These are phyloP conservation scores for Whalleya microplaca DNA, from an alignment of 2,329 filamentous ascomycete species.

Conservation along the genomic window DNA sequence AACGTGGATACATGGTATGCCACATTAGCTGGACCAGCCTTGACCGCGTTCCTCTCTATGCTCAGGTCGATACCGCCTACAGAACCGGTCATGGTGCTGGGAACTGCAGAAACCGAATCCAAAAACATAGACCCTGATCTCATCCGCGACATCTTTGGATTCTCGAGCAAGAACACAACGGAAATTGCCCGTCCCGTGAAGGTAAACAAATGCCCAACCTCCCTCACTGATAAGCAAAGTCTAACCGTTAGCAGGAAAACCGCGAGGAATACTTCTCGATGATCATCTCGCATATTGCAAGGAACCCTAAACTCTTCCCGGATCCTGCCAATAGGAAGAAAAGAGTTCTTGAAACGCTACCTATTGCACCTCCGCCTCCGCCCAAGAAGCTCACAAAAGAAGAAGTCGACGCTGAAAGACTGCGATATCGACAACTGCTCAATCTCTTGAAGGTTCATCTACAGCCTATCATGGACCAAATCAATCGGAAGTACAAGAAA, in stretches of 20 bases:
- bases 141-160: conserved; percentile 81
- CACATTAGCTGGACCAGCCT: conserved; percentile 62
- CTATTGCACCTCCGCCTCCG: conserved; percentile 74
- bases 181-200: conserved; percentile 68
- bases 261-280: conserved; percentile 81
- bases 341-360: conserved; percentile 76
- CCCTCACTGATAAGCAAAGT: background rate
- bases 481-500: conserved; percentile 86
- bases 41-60: conserved; percentile 83
- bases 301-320: conserved; percentile 82
- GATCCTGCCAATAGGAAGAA: conserved; percentile 86
- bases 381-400: conserved; percentile 72
- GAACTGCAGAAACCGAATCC: conserved; percentile 75
- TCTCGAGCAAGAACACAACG: conserved; percentile 77
- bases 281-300: conserved; percentile 76
- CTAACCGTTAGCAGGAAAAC: conserved; percentile 49
- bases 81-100: conserved; percentile 85
- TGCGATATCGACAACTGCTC: conserved; percentile 79
- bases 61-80: conserved; percentile 83
- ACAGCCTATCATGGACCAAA: conserved; percentile 96
- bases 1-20: conserved; percentile 87
- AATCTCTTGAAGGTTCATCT: conserved; percentile 88
- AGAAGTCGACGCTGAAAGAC: conserved; percentile 78
- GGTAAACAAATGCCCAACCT: conserved; percentile 44
- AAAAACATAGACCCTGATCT: conserved; percentile 65